Evolutionary conservation across 441 rosid genomes (phyloP), one percentile per base, ranked within the genome.

Genomic region (Populus hybrid): DNA sequence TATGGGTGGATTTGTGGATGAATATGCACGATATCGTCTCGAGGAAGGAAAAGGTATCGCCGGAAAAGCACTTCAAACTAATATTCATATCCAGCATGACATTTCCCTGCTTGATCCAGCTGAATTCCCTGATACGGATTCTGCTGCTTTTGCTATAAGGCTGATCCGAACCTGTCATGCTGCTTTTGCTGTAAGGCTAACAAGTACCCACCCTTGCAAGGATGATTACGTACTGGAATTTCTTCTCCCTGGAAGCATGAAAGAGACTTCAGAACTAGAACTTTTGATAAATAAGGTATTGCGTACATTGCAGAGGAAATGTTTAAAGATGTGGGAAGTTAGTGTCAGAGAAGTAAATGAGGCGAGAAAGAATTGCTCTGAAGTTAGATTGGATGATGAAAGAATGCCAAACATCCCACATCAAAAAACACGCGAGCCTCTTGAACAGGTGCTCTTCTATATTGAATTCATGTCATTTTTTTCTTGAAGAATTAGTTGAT

Each of bases 141-240:
- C 1, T 26, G 28, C 28, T 26, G 28, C 2, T 26, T 26, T 26
- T 26, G 28, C 28, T 26, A 26, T 24, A 24, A 24, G 16, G 7
- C 8, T 0, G 8, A 65, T 5, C 18, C 3, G 6, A 0, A 16
- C 0, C 35, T 7, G 1, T 1, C 0, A 0, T 3, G n/a, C 69
- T 2, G 20, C n/a, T 66, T 18, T 66, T 66, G 69, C 69, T 11
- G 2, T 28, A 11, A 16, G 69, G 20, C n/a, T 66, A 11, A 66
- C 30, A 16, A 66, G 69, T 18, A 66, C 30, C 30, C 7, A 18
- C 69, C 0, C 69, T 20, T 11, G 10, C 69, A 24, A 3, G 16
- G 36, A 66, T 66, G 30, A 28, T 28, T 66, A 6, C 2, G 5
- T 28, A 66, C 1, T 66, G 35, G 36, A 66, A 66, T 28, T 66